Evolutionary conservation across 2,329 filamentous ascomycete species (phyloP), one percentile per base, ranked within the genome.

Genomic region (Aspergillus floridensis): DNA sequence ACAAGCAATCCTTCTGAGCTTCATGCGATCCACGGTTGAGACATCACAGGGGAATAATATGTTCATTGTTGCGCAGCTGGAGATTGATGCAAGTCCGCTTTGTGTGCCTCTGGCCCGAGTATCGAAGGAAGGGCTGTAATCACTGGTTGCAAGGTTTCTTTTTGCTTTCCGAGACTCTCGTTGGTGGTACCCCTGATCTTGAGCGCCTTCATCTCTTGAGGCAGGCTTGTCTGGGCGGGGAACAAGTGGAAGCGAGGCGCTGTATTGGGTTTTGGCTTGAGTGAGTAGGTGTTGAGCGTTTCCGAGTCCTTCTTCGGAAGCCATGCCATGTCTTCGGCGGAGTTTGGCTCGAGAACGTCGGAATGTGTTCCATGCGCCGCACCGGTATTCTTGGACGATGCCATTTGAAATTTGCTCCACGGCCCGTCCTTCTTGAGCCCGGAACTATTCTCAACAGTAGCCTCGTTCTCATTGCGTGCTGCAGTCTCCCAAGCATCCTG

Each of bases 161-260:
- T 61, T 32, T 53, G 26, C 19, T n/a, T 41, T 38, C 59, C 59
- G 10, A 22, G 53, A 14, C 55, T 49, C 14, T 54, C 41, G 35
- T 49, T 24, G 29, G 21, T 19, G 8, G 38, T 44, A 44, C 14
- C 22, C 52, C 41, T 53, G 38, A 35, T 53, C 21, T 51, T 29
- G 31, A 35, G 38, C 46, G 48, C 50, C 55, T 47, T 60, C 57
- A 63, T 58, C 5, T 70, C 65, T 38, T 72, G 68, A 31, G 66
- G 59, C 22, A 68, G 46, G 35, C 56, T 63, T 61, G 69, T 63
- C 26, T 70, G 64, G 46, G 71, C 66, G 16, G 72, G 68, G 41
- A 73, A 47, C 21, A 72, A 68, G 61, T 73, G 73, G 29, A 73
- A 67, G 31, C 68, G 68, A n/a, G 73, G 73, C 1, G 66, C 67